A percentile compares a stretch with the other conserved stretches of the same genome.
Evolutionary conservation across 352 stramenopile genomes (phyloP).

Genomic region (Phytophthora sansomeana): DNA sequence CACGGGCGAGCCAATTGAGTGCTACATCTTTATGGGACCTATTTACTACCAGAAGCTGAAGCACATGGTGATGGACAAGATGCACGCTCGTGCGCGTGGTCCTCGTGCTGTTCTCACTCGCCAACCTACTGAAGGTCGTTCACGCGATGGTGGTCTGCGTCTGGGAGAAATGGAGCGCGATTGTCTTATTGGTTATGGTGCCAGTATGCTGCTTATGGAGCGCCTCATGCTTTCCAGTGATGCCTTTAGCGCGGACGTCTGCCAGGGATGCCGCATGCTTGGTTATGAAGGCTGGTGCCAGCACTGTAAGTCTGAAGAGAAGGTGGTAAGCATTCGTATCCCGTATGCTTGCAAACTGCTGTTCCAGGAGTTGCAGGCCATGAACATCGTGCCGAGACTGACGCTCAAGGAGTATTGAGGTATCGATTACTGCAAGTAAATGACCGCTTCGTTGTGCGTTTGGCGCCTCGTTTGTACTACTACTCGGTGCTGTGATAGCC

Average conservation of each 20-base stretch:
- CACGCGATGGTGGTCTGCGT: conserved; percentile 97
- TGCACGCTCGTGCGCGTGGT: conserved; percentile 97
- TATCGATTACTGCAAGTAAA: conserved; percentile 18
- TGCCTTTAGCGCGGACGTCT: conserved; percentile 99
- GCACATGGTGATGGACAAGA: conserved; percentile 99
- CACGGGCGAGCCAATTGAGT: conserved; percentile 97
- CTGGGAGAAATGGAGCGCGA: conserved; percentile 99
- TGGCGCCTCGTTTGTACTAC: conserved; percentile 28
- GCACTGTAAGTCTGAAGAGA: conserved; percentile 98
- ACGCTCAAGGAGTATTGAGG: conserved; percentile 95
- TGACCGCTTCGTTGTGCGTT: conserved; percentile 11
- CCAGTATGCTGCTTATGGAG: conserved; percentile 99
- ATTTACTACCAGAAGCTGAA: conserved; percentile 99
- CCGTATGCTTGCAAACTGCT: conserved; percentile 99
- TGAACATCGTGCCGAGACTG: conserved; percentile 99
- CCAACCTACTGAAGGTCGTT: conserved; percentile 99
- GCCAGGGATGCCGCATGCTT: conserved; percentile 97
- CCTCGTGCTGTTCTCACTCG: conserved; percentile 96
- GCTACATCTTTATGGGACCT: conserved; percentile 99
- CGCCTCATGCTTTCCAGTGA: conserved; percentile 99
- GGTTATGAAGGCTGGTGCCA: conserved; percentile 99
- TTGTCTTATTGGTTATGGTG: conserved; percentile 99
- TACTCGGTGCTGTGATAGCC: conserved; percentile 30
- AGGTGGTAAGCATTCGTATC: conserved; percentile 97
- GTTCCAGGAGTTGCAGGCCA: conserved; percentile 97